phyloP scores from a whole-genome alignment of 78 protist genomes.

The Neovahlkampfia damariscottae region DNA sequence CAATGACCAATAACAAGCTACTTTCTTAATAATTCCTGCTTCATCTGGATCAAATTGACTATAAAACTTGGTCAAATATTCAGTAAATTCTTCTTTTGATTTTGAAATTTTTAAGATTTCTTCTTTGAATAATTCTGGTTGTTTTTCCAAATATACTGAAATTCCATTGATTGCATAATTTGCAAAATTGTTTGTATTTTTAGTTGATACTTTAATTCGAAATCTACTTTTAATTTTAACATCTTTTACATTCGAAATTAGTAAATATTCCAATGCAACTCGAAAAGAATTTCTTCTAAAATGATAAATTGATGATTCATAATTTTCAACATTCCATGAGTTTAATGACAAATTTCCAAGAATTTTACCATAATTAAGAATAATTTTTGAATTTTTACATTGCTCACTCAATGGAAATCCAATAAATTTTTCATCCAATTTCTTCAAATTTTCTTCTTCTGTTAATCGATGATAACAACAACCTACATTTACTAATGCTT shows the following conservation, averaged over 20 bases:
- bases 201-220: too few species aligned
- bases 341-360: not conserved
- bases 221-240: too few species aligned
- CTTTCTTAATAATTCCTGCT: not conserved
- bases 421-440: not conserved
- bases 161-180: not conserved
- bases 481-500: not conserved
- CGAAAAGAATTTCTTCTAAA: not conserved
- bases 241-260: too few species aligned
- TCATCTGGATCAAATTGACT: not conserved
- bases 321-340: not conserved
- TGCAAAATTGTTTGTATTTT: not conserved
- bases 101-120: not conserved
- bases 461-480: not conserved
- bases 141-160: not conserved
- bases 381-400: not conserved
- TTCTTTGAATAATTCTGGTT: not conserved
- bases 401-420: slow-evolving; percentile 9
- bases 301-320: not conserved
- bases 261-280: not conserved
- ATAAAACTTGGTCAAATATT: not conserved
- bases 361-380: not conserved
- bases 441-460: not conserved
- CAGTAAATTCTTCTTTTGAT: not conserved
- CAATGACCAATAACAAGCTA: not conserved